Evolutionary conservation across 768 basidiomycete species (phyloP).

Genomic region (Piloderma croceum): DNA sequence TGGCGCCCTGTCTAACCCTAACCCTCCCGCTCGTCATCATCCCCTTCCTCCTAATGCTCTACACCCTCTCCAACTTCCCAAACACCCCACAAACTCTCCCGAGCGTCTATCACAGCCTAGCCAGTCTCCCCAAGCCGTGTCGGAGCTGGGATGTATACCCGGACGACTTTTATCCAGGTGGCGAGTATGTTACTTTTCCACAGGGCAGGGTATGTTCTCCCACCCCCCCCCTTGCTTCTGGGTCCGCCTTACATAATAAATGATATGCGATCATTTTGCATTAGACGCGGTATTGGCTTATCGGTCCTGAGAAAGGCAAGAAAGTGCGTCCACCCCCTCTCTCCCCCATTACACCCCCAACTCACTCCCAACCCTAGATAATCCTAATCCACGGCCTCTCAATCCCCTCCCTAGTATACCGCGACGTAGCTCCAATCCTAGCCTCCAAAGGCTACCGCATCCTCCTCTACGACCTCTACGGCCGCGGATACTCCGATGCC

Average conservation of each 20-base stretch:
- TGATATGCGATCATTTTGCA: neutral
- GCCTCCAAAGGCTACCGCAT: conserved; percentile 64
- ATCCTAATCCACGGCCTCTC: conserved; percentile 76
- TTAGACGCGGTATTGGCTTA: conserved; percentile 71
- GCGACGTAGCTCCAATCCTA: conserved; percentile 62
- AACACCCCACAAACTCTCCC: conserved; percentile 43
- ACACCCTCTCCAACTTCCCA: conserved; percentile 64
- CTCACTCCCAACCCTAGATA: conserved; percentile 38
- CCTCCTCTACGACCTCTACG: conserved; percentile 76
- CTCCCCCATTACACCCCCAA: conserved; percentile 5
- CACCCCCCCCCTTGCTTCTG: neutral
- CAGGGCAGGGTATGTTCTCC: conserved; percentile 49
- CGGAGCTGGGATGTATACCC: conserved; percentile 70
- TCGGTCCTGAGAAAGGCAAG: conserved; percentile 63
- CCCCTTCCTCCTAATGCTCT: conserved; percentile 52
- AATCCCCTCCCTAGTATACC: conserved; percentile 73
- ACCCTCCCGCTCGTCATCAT: conserved; percentile 51
- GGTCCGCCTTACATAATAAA: conserved; percentile 29
- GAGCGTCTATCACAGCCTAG: conserved; percentile 51
- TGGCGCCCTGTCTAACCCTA: conserved; percentile 45
- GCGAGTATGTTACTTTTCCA: conserved; percentile 60
- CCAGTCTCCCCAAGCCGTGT: conserved; percentile 48
- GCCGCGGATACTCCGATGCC: conserved; percentile 79
- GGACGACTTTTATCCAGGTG: conserved; percentile 56
- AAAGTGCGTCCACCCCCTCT: conserved; percentile 55